phyloP scores from a whole-genome alignment of 257 asterid genomes.

The Petrea volubilis region DNA sequence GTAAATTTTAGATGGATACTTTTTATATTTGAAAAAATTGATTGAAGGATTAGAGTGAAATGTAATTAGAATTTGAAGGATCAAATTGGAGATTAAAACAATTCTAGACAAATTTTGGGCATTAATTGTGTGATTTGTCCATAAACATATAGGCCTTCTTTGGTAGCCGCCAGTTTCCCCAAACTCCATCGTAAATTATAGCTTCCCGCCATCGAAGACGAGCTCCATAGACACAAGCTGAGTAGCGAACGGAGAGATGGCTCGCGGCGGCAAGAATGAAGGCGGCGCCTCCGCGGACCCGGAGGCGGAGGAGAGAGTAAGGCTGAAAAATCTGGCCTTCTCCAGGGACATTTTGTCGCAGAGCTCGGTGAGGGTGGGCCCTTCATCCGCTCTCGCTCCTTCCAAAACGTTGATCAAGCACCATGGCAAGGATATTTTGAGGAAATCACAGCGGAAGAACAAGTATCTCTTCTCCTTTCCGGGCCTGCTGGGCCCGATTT shows the following conservation, averaged over 20 bases:
- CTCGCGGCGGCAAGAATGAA: conserved; percentile 49
- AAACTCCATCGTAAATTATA: background rate
- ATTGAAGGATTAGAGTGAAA: too few relatives aligned
- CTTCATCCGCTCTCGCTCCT: conserved; percentile 49
- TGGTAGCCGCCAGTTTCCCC: background rate
- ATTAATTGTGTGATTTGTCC: too few relatives aligned
- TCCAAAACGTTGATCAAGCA: conserved; percentile 72
- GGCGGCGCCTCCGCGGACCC: conserved; percentile 40
- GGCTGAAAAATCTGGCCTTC: conserved; percentile 58
- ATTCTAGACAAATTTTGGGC: too few relatives aligned
- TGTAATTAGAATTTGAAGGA: too few relatives aligned
- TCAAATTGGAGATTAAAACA: too few relatives aligned
- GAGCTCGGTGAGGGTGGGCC: conserved; percentile 35
- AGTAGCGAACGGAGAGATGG: conserved; percentile 31
- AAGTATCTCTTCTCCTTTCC: conserved; percentile 79
- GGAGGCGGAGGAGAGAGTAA: conserved; percentile 54
- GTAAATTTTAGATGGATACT: too few relatives aligned
- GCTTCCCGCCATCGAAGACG: conserved; percentile 19
- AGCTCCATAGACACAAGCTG: background rate
- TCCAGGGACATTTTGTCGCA: conserved; percentile 50
- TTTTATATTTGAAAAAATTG: too few relatives aligned
- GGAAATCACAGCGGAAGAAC: conserved; percentile 84
- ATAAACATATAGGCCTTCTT: too few relatives aligned
- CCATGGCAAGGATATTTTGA: conserved; percentile 75
- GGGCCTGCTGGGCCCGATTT: conserved; percentile 72